Evolutionary conservation across 306 rosid genomes (phyloP), one percentile per base, ranked within the genome.

Genomic region (Rosa chinensis): DNA sequence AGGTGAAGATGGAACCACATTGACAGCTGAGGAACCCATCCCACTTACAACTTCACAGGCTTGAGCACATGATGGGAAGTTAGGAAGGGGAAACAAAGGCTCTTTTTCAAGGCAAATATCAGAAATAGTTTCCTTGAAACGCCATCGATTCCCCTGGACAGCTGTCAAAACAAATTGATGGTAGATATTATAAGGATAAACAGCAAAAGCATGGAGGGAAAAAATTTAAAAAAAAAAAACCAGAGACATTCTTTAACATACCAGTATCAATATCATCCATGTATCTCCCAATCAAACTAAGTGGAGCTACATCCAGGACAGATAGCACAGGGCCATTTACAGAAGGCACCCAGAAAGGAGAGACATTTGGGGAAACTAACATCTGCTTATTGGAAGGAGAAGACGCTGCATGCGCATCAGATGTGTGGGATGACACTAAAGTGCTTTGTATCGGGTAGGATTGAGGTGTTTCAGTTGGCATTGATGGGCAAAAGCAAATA

Each of bases 281-380:
- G 84, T 84, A 95, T 74, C 77, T 80, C 82, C 89, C 89, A 76
- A 87, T 88, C 72, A 95, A 86, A 83, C 81, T 80, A 83, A 95
- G 92, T 5, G 97, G 92, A 84, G 92, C 86, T 83, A 91, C 96
- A 81, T 95, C 99, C 71, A 93, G 87, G 76, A 88, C 73, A 69
- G 96, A 87, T 45, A 76, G 76, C 71, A 93, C 79, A 17, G 88
- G 89, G 76, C 92, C 89, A 85, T 82, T 86, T 39, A 88, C 74
- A 79, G 76, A 48, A 76, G 74, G n/a, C n/a, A n/a, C n/a, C n/a
- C n/a, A n/a, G n/a, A n/a, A n/a, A n/a, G n/a, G n/a, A n/a, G n/a
- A n/a, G n/a, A n/a, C n/a, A n/a, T n/a, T n/a, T n/a, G n/a, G n/a
- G n/a, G n/a, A n/a, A n/a, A n/a, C n/a, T n/a, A n/a, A n/a, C n/a